Conservation (phyloP, 1,284 basidiomycete genomes). For the Peniophora sp. region DNA sequence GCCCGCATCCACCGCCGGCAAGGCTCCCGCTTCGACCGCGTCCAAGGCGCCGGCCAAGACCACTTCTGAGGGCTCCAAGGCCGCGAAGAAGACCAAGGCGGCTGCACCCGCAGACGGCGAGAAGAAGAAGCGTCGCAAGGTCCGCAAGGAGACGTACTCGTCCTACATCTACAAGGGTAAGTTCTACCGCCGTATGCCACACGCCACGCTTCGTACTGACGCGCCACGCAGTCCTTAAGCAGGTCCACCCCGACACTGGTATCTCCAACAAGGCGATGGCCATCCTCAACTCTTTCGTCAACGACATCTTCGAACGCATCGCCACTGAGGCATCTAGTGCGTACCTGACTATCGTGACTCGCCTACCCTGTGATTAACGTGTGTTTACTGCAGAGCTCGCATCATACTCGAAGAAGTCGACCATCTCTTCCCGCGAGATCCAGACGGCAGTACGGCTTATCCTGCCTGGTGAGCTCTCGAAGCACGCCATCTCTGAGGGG, state of each 20-base stretch:
- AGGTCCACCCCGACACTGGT: conserved; percentile 73
- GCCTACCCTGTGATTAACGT: conserved; percentile 2
- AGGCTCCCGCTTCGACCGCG: conserved; percentile 46
- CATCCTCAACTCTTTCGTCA: conserved; percentile 66
- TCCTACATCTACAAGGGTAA: conserved; percentile 65
- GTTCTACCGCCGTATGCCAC: conserved; percentile 10
- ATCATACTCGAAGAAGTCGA: conserved; percentile 68
- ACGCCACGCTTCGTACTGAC: conserved; percentile 7
- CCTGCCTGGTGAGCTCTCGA: conserved; percentile 68
- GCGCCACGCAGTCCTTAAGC: conserved; percentile 45
- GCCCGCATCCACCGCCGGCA: conserved; percentile 42
- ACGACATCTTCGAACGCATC: conserved; percentile 69
- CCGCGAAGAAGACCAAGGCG: conserved; percentile 45
- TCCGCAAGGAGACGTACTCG: conserved; percentile 61
- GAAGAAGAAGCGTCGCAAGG: conserved; percentile 54
- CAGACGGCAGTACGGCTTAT: conserved; percentile 69
- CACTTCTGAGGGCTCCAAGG: conserved; percentile 23
- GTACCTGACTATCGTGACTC: conserved; percentile 17
- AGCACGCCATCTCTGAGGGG: conserved; percentile 82
- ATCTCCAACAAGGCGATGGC: conserved; percentile 76
- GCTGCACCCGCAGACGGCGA: conserved; percentile 34
- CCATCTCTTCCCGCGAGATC: conserved; percentile 70
- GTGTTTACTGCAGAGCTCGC: conserved; percentile 43
- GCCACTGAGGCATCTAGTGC: conserved; percentile 61
- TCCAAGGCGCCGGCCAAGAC: conserved; percentile 47